A percentile compares a stretch with the other conserved stretches of the same genome.
Conservation (phyloP, 2,329 filamentous ascomycete genomes). For the Claviceps digitariae region DNA sequence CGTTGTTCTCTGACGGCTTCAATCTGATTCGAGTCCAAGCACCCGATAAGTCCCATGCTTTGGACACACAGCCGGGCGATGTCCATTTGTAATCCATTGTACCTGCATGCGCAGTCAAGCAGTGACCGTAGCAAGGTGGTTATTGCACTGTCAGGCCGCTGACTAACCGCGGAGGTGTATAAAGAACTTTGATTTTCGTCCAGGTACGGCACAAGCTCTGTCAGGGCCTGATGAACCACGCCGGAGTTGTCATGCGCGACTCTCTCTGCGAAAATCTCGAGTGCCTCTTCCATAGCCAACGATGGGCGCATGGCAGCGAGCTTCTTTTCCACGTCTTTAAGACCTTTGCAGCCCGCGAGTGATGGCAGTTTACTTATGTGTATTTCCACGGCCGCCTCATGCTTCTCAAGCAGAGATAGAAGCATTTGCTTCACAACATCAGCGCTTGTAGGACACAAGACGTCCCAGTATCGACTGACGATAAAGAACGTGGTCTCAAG, state of each 20-base stretch:
- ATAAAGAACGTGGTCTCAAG: constrained; percentile 85
- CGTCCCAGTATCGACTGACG: constrained; percentile 66
- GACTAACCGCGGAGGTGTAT: constrained; percentile 65
- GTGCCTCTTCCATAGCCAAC: constrained; percentile 4
- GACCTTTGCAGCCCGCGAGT: constrained; percentile 52
- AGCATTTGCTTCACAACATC: constrained; percentile 50
- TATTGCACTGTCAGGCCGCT: constrained; percentile 68
- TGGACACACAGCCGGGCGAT: constrained; percentile 64
- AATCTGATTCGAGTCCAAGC: constrained; percentile 79
- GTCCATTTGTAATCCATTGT: constrained; percentile 51
- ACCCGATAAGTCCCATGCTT: constrained; percentile 80
- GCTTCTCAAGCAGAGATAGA: constrained; percentile 47
- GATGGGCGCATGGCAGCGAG: constrained; percentile 49
- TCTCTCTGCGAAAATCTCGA: constrained; percentile 47
- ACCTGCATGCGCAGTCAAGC: constrained; percentile 74
- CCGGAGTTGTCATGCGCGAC: constrained; percentile 72
- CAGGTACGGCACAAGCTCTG: constrained; percentile 64
- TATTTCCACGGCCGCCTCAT: constrained; percentile 46
- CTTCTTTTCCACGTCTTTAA: constrained; percentile 53
- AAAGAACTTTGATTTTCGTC: constrained; percentile 61
- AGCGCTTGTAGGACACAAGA: constrained; percentile 48
- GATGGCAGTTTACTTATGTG: constrained; percentile 69
- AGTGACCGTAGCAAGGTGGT: constrained; percentile 60
- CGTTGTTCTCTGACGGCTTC: constrained; percentile 66
- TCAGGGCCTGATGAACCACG: constrained; percentile 70